Evolutionary conservation across 2,329 filamentous ascomycete species (phyloP).

Genomic region (Epicoccum nigrum): DNA sequence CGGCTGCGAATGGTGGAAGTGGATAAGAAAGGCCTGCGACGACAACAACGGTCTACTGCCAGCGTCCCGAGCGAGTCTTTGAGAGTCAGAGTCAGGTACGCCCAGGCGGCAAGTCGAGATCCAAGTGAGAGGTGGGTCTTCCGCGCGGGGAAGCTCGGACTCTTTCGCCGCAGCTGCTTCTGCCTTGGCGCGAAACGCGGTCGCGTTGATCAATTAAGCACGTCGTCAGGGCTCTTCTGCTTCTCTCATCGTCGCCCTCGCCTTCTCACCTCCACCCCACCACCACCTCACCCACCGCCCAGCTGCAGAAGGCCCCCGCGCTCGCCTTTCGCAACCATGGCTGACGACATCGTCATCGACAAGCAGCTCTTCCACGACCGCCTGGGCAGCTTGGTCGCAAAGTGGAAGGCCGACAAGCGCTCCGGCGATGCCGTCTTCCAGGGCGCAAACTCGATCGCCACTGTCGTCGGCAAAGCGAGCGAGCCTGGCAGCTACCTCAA

Average conservation of each 20-base stretch:
- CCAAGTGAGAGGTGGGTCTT: conserved; percentile 3
- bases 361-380: conserved; percentile 92
- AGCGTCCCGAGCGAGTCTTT: neutral
- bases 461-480: conserved; percentile 89
- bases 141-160: conserved; percentile 11
- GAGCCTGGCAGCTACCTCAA: conserved; percentile 88
- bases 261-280: conserved; percentile 14
- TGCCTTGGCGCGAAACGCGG: conserved; percentile 13
- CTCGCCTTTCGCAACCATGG: conserved; percentile 56
- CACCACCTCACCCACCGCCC: conserved; percentile 21
- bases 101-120: neutral
- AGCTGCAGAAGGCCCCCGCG: conserved; percentile 25
- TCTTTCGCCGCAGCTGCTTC: no score
- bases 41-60: neutral
- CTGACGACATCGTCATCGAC: conserved; percentile 86
- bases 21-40: neutral
- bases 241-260: conserved; percentile 27
- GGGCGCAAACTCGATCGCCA: conserved; percentile 83
- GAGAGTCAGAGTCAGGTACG: neutral
- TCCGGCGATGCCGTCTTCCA: conserved; percentile 83
- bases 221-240: conserved; percentile 15
- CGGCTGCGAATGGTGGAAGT: no score
- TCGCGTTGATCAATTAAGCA: conserved; percentile 15
- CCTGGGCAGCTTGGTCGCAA: conserved; percentile 80
- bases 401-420: conserved; percentile 97